Percentiles rank a stretch among this genome's conserved stretches.
These are phyloP conservation scores for Cytospora paraplurivora DNA, from an alignment of 2,329 filamentous ascomycete species.

Conservation along the genomic window DNA sequence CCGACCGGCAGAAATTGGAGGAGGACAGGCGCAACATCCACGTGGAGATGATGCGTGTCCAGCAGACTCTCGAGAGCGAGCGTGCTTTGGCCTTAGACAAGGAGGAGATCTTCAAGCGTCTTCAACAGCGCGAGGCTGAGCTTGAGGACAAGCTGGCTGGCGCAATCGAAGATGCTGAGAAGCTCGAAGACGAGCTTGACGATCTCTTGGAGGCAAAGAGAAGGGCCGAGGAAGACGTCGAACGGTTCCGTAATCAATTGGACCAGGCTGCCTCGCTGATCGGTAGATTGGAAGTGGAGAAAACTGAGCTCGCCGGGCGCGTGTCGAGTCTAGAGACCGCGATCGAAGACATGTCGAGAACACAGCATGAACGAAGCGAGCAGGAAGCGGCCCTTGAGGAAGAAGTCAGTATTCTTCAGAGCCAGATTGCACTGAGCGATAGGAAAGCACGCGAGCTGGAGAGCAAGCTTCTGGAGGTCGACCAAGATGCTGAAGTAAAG, in stretches of 20 bases:
- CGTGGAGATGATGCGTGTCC: slow-evolving; percentile 82
- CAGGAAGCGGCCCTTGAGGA: slow-evolving; percentile 77
- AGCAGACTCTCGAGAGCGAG: slow-evolving; percentile 94
- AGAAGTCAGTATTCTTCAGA: slow-evolving; percentile 89
- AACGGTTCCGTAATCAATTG: slow-evolving; percentile 76
- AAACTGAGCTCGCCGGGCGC: slow-evolving; percentile 69
- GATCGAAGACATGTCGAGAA: slow-evolving; percentile 69
- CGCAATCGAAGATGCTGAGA: slow-evolving; percentile 91
- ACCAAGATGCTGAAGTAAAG: slow-evolving; percentile 88
- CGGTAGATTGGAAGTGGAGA: slow-evolving; percentile 81
- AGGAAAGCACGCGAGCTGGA: slow-evolving; percentile 88
- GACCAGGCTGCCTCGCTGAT: slow-evolving; percentile 92
- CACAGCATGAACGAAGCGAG: slow-evolving; percentile 71
- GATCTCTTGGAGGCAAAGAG: slow-evolving; percentile 87
- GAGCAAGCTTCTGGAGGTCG: slow-evolving; percentile 76
- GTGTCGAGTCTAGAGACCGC: slow-evolving; percentile 70
- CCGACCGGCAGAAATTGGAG: slow-evolving; percentile 77
- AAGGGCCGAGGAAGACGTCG: slow-evolving; percentile 80
- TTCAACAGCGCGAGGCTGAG: slow-evolving; percentile 88
- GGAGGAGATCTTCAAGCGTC: slow-evolving; percentile 97
- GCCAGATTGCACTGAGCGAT: slow-evolving; percentile 85
- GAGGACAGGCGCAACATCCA: slow-evolving; percentile 89
- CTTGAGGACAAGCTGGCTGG: slow-evolving; percentile 90
- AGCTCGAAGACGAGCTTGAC: slow-evolving; percentile 90
- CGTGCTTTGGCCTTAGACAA: slow-evolving; percentile 95